phyloP scores from a whole-genome alignment of 176 grass and related monocot genomes.

The Dendrocalamus sinicus region DNA sequence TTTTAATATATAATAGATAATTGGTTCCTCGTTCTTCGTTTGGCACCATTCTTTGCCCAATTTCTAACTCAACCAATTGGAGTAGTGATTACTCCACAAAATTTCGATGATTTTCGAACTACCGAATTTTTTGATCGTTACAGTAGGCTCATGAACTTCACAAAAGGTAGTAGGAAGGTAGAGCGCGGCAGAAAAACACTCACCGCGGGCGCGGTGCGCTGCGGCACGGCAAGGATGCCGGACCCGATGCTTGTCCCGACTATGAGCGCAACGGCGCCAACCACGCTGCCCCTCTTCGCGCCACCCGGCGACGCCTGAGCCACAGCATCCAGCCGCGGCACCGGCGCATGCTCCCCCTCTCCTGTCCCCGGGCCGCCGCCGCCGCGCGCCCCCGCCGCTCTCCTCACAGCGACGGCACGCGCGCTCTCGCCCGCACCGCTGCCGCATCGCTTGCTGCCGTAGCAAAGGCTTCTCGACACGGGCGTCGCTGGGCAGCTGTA shows the following conservation, averaged over 20 bases:
- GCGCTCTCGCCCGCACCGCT: not conserved
- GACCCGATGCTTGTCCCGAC: slow-evolving; percentile 90
- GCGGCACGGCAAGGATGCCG: slow-evolving; percentile 89
- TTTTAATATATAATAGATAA: too few species aligned
- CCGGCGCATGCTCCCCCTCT: not conserved
- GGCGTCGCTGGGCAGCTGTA: not conserved
- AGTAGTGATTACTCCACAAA: too few species aligned
- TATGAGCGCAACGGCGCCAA: slow-evolving; percentile 71
- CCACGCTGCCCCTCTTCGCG: slow-evolving; percentile 61
- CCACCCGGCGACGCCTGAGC: not conserved
- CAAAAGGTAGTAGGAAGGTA: not conserved
- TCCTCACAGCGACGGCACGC: not conserved
- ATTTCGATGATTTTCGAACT: too few species aligned
- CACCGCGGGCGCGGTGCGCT: slow-evolving; percentile 72
- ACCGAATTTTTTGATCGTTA: not conserved
- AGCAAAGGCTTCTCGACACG: not conserved
- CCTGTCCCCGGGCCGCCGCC: not conserved
- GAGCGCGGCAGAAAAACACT: not conserved
- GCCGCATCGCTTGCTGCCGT: not conserved
- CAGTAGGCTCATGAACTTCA: not conserved
- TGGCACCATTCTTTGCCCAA: not conserved
- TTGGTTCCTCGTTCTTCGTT: not conserved
- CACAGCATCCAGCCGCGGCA: not conserved
- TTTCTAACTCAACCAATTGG: too few species aligned
- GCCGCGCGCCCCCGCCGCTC: not conserved